Conservation (phyloP, 129 eudicot species). For the Tagetes patula region DNA sequence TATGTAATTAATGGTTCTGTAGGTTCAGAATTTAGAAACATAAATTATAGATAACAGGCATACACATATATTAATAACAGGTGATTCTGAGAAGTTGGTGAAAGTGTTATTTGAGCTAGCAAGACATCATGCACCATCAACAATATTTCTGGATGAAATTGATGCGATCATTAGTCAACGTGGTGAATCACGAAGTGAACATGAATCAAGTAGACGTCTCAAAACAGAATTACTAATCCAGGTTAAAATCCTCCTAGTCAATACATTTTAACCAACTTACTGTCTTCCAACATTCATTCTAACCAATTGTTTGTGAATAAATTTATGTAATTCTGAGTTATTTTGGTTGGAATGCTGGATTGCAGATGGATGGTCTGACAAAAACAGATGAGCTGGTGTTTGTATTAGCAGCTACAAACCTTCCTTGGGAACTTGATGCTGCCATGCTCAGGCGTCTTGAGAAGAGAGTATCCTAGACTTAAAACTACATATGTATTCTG, state of each 20-base stretch:
- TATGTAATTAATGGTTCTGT: slow-evolving; percentile 33
- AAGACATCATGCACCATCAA: slow-evolving; percentile 99
- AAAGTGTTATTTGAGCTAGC: slow-evolving; percentile 97
- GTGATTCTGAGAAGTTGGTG: slow-evolving; percentile 96
- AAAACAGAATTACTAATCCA: slow-evolving; percentile 97
- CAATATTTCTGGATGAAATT: slow-evolving; percentile 94
- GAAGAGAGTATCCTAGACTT: slow-evolving; percentile 72
- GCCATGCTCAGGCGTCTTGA: slow-evolving; percentile 99
- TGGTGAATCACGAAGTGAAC: slow-evolving; percentile 99
- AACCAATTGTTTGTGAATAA: not conserved
- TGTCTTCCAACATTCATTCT: not conserved
- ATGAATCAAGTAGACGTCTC: slow-evolving; percentile 97
- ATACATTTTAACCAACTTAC: not conserved
- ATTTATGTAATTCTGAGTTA: slow-evolving; percentile 6
- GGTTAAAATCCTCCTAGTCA: slow-evolving; percentile 40
- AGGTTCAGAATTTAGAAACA: slow-evolving; percentile 8
- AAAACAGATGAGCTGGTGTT: slow-evolving; percentile 93
- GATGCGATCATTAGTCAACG: slow-evolving; percentile 99
- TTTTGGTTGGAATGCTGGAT: slow-evolving; percentile 42
- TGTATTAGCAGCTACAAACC: slow-evolving; percentile 99
- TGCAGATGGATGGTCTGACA: slow-evolving; percentile 98
- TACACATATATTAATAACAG: slow-evolving; percentile 40
- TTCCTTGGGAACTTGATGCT: slow-evolving; percentile 99
- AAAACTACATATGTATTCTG: not conserved
- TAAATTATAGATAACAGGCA: not conserved